phyloP scores from a whole-genome alignment of 2,329 filamentous ascomycete genomes.

The Mycosphaerelloides madeirae region DNA sequence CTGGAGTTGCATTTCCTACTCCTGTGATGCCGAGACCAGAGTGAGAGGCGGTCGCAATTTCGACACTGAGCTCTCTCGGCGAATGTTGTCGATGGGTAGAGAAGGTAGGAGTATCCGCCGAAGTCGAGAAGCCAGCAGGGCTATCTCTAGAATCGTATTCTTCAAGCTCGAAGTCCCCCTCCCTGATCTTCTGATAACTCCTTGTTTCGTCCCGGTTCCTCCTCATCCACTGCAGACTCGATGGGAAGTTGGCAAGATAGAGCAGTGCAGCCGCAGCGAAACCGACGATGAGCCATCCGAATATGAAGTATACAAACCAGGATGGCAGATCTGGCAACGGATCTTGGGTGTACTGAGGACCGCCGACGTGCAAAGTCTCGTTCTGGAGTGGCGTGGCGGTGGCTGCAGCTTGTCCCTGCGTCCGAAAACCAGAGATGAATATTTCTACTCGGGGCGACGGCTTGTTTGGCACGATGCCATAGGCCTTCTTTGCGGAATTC shows the following conservation, averaged over 20 bases:
- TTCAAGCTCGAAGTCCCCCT: neutral
- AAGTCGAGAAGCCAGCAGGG: conserved; percentile 2
- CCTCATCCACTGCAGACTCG: conserved; percentile 3
- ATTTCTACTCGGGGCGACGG: too few relatives aligned
- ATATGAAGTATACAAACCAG: conserved; percentile 2
- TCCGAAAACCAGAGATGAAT: too few relatives aligned
- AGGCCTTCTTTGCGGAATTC: too few relatives aligned
- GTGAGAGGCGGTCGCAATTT: neutral
- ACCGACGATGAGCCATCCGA: conserved; percentile 11
- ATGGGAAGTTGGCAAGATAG: conserved; percentile 22
- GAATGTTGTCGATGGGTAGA: neutral
- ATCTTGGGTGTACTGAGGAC: neutral
- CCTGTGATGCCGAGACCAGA: too few relatives aligned
- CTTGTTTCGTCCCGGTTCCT: too few relatives aligned
- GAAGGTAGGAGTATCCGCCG: conserved; percentile 1
- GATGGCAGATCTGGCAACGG: conserved; percentile 10
- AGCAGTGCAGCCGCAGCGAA: conserved; percentile 16
- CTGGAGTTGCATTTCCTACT: neutral
- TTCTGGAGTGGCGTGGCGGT: too few relatives aligned
- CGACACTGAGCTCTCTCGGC: too few relatives aligned
- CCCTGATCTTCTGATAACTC: neutral
- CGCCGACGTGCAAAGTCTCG: neutral
- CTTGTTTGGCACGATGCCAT: too few relatives aligned
- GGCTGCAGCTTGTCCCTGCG: too few relatives aligned
- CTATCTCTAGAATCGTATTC: neutral